Percentiles rank a stretch among this genome's conserved stretches.
phyloP scores from a whole-genome alignment of 345 rosid genomes.

The Microcos paniculata region DNA sequence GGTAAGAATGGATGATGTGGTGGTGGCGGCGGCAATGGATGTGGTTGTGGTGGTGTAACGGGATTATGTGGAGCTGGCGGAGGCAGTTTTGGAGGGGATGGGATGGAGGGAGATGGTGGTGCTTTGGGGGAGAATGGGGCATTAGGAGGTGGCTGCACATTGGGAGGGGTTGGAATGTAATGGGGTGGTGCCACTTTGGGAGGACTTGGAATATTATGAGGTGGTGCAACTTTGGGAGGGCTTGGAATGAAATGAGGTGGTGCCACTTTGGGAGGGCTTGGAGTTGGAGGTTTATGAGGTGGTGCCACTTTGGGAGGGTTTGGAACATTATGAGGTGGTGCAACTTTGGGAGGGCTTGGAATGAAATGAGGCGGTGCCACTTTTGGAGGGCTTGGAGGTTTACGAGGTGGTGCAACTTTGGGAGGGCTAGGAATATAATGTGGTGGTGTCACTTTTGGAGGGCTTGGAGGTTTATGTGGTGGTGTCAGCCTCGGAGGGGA shows the following conservation, averaged over 20 bases:
- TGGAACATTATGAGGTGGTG: conserved; percentile 23
- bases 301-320: conserved; percentile 18
- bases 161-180: conserved; percentile 14
- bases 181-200: conserved; percentile 17
- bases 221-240: too few species aligned
- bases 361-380: conserved; percentile 15
- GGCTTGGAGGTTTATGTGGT: conserved; percentile 6
- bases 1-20: conserved; percentile 14
- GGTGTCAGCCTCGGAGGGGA: conserved; percentile 13
- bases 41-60: conserved; percentile 17
- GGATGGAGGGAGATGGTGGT: conserved; percentile 25
- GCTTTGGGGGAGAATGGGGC: conserved; percentile 18
- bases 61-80: conserved; percentile 24
- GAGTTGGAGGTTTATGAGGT: background rate
- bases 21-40: conserved; percentile 20
- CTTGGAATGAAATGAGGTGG: too few species aligned
- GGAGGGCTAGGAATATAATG: conserved; percentile 6
- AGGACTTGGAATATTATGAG: conserved; percentile 2
- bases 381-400: conserved; percentile 16
- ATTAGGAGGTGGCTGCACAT: conserved; percentile 7
- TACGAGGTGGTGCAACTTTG: conserved; percentile 6
- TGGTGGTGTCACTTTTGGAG: conserved; percentile 23
- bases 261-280: too few species aligned
- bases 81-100: conserved; percentile 10
- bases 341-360: conserved; percentile 12